Evolutionary conservation across 179 eudicot species (phyloP), one percentile per base, ranked within the genome.

Genomic region (Spergularia azorica): DNA sequence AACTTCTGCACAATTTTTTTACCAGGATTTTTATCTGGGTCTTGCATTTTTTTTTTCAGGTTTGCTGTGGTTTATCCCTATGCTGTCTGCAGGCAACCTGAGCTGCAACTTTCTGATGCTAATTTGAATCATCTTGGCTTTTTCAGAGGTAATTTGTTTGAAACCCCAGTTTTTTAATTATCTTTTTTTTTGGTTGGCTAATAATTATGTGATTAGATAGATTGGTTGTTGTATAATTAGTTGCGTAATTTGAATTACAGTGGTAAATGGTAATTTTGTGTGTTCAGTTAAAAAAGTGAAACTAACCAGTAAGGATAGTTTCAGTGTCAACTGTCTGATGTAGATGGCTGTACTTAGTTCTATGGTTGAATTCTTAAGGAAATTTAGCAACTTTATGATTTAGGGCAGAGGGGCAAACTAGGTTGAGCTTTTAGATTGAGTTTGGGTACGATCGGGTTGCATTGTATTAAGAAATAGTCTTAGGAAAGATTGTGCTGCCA

Each of bases 11-110:
- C 32, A 10, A 9, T 3, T 26, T 3, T 6, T 32, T 20, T 51
- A 7, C 16, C 9, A 32, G 39, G 12, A 46, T 9, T 9, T 14
- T 4, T 43, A 17, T 74, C 4, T 67, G 17, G 8, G 4, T 51
- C 1, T 15, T 26, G 32, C 32, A 26, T 20, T 17, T 71, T 38
- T 63, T 5, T 50, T 16, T 26, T 48, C 75, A 81, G 84, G 81
- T 72, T 61, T 73, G 61, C 81, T 67, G 70, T 38, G 56, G 70
- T 67, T 5, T 67, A 20, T 79, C 63, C 58, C 46, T 43, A 17
- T 64, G 76, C 41, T 76, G 68, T 71, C n/a, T 72, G 10, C 55
- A 67, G 18, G 69, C 84, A 77, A 77, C 20, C 81, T 50, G 67
- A 77, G 8, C 46, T 46, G 48, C 77, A 66, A 9, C 72, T 80